A percentile compares a stretch with the other conserved stretches of the same genome.
Evolutionary conservation across 768 basidiomycete species (phyloP).

Genomic region (Lactarius sanguifluus): DNA sequence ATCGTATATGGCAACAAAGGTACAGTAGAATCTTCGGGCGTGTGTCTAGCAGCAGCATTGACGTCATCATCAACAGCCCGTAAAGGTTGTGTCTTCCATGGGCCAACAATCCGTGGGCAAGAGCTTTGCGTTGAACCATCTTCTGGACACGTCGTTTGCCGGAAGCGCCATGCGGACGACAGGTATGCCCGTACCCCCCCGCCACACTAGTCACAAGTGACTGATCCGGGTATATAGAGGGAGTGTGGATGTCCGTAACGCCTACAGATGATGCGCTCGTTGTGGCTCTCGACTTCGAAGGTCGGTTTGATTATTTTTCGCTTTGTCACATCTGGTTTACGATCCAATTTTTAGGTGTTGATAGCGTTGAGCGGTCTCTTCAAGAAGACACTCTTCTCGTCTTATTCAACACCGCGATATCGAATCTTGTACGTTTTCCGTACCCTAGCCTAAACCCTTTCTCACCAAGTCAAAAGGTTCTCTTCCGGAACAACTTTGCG

Average conservation of each 20-base stretch:
- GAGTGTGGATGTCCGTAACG: constrained; percentile 67
- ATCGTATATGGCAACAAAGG: constrained; percentile 61
- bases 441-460: neutral
- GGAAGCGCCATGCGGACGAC: constrained; percentile 65
- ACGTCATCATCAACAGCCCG: constrained; percentile 42
- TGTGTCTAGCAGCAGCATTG: neutral
- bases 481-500: constrained; percentile 67
- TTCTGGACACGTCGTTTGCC: constrained; percentile 63
- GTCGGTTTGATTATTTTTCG: constrained; percentile 33
- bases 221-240: constrained; percentile 41
- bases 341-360: constrained; percentile 44
- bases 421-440: constrained; percentile 50
- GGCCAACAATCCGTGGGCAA: constrained; percentile 69
- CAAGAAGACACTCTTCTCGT: constrained; percentile 66
- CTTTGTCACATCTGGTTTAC: neutral
- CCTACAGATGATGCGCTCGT: constrained; percentile 54
- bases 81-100: constrained; percentile 67
- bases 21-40: constrained; percentile 19
- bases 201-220: neutral
- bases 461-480: constrained; percentile 47
- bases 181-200: constrained; percentile 46
- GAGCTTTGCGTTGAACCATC: constrained; percentile 58
- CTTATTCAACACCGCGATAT: constrained; percentile 63
- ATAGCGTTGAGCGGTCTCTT: constrained; percentile 60
- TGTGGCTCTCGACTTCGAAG: constrained; percentile 66